Evolutionary conservation across 257 asterid species (phyloP).

Genomic region (Solanum etuberosum): DNA sequence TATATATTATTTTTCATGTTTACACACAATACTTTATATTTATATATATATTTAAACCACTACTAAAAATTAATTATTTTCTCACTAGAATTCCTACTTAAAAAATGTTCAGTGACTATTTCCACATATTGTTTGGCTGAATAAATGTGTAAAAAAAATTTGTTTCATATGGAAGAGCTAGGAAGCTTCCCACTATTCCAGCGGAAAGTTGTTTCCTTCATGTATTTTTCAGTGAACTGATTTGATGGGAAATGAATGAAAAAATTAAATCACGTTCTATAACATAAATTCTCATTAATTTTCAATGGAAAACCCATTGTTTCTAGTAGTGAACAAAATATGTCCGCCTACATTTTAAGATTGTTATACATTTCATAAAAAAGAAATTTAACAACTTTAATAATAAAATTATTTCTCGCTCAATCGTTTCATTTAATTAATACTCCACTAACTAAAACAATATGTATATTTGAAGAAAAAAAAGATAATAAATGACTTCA

Average conservation of each 20-base stretch:
- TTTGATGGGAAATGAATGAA: too few relatives aligned
- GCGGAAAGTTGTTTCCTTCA: neutral
- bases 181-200: neutral
- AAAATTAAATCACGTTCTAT: too few relatives aligned
- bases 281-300: neutral
- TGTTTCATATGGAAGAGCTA: neutral
- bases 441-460: neutral
- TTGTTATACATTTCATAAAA: neutral
- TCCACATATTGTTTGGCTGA: too few relatives aligned
- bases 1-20: too few relatives aligned
- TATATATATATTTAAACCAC: neutral
- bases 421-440: neutral
- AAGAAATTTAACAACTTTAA: neutral
- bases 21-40: too few relatives aligned
- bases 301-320: too few relatives aligned
- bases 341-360: neutral
- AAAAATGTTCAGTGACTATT: too few relatives aligned
- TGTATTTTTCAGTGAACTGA: too few relatives aligned
- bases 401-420: neutral
- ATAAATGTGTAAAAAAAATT: too few relatives aligned
- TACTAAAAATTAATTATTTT: too few relatives aligned
- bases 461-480: neutral
- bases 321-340: neutral
- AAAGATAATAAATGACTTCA: neutral
- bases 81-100: neutral